phyloP scores from a whole-genome alignment of 768 basidiomycete genomes.

The Mycena haematopus region DNA sequence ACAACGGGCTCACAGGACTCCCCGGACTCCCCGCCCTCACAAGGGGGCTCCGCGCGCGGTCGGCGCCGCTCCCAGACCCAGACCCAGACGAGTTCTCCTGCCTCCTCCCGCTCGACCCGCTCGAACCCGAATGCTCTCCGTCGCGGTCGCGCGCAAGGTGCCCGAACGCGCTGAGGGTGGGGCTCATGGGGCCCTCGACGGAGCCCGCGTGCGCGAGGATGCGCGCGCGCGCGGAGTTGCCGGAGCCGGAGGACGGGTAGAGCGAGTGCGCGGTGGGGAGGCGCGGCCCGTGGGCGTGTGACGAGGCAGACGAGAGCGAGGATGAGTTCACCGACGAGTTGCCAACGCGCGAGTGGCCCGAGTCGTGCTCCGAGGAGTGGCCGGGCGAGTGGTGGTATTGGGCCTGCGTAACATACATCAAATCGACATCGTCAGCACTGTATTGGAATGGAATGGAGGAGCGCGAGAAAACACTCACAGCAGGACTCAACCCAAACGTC shows the following conservation, averaged over 20 bases:
- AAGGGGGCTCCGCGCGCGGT: not conserved
- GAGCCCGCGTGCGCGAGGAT: conserved; percentile 16
- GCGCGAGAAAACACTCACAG: not conserved
- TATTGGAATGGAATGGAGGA: not conserved
- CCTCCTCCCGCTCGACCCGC: conserved; percentile 13
- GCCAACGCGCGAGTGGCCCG: conserved; percentile 19
- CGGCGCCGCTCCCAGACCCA: not conserved
- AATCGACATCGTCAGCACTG: not conserved
- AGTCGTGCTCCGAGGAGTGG: conserved; percentile 27
- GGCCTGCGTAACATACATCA: not conserved
- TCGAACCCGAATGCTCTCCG: conserved; percentile 16
- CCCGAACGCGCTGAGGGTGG: conserved; percentile 27
- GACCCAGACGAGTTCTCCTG: conserved; percentile 14
- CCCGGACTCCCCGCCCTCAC: conserved; percentile 10
- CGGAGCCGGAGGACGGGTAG: conserved; percentile 27
- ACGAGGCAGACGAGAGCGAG: conserved; percentile 22
- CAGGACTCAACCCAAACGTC: conserved; percentile 20
- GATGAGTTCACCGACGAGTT: not conserved
- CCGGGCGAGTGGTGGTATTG: conserved; percentile 16
- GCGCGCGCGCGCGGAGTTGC: conserved; percentile 12
- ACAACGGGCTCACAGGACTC: conserved; percentile 22
- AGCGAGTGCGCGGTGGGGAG: conserved; percentile 18
- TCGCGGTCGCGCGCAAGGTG: conserved; percentile 3
- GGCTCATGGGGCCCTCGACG: conserved; percentile 28
- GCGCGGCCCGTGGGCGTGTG: not conserved